phyloP scores from a whole-genome alignment of 2,329 filamentous ascomycete genomes.

The Teratosphaeria zuluensis region DNA sequence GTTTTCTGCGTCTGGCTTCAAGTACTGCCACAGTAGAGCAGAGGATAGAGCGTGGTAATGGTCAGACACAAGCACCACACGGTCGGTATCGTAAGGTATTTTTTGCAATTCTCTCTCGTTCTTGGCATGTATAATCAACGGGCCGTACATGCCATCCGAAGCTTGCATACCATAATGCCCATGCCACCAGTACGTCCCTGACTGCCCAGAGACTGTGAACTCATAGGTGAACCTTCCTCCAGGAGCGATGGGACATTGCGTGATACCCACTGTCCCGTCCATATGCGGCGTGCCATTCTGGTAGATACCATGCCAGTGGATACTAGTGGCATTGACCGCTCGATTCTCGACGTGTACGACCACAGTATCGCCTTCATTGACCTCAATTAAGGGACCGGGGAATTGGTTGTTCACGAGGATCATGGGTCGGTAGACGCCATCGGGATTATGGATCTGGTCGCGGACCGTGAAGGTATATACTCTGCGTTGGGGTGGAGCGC shows the following conservation, averaged over 20 bases:
- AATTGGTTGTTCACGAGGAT: conserved; percentile 1
- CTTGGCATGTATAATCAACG: conserved; percentile 47
- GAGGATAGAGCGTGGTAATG: conserved; percentile 53
- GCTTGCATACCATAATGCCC: conserved; percentile 51
- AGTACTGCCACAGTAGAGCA: conserved; percentile 43
- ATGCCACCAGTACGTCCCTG: conserved; percentile 51
- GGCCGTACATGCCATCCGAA: conserved; percentile 52
- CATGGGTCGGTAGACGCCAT: background rate
- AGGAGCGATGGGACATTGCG: conserved; percentile 40
- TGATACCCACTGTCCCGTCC: conserved; percentile 41
- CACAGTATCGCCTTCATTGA: background rate
- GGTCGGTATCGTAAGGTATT: conserved; percentile 41
- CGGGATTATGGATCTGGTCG: conserved; percentile 38
- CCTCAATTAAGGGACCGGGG: background rate
- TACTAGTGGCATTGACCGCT: conserved; percentile 34
- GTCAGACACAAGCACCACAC: conserved; percentile 56
- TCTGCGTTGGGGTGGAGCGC: conserved; percentile 41
- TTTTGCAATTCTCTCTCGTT: conserved; percentile 36
- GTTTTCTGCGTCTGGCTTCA: conserved; percentile 39
- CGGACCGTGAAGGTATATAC: conserved; percentile 52
- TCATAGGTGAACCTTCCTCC: background rate
- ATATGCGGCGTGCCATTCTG: conserved; percentile 42
- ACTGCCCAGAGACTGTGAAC: conserved; percentile 27
- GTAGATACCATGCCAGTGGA: conserved; percentile 43
- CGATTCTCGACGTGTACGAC: conserved; percentile 26